phyloP scores from a whole-genome alignment of 2,329 filamentous ascomycete species.

The Fusarium falciforme region DNA sequence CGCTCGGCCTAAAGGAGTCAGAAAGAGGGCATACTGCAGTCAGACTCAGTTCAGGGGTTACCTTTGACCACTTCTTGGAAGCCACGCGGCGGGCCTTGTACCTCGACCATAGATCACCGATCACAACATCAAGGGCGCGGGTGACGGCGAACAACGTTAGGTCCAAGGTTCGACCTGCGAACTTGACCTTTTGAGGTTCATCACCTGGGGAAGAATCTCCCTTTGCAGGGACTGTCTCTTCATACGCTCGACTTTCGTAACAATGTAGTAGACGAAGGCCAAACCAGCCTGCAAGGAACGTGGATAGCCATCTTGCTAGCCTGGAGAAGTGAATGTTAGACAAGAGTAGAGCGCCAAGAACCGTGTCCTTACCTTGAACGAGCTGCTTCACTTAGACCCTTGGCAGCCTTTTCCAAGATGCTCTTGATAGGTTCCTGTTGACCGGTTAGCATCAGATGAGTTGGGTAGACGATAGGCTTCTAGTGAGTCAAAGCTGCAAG shows the following conservation, averaged over 20 bases:
- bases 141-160: constrained; percentile 82
- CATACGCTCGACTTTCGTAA: constrained; percentile 59
- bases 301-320: constrained; percentile 67
- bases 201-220: constrained; percentile 41
- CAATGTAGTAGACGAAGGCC: constrained; percentile 69
- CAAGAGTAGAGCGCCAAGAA: neutral
- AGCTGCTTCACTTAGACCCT: constrained; percentile 38
- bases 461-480: neutral
- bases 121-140: constrained; percentile 77
- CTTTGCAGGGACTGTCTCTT: constrained; percentile 51
- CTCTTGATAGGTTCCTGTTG: constrained; percentile 47
- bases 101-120: constrained; percentile 73
- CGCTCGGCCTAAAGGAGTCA: constrained; percentile 46
- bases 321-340: constrained; percentile 49
- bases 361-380: constrained; percentile 43
- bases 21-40: neutral
- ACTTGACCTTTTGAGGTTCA: constrained; percentile 42
- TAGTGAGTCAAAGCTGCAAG: neutral
- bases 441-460: constrained; percentile 24
- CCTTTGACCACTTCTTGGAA: constrained; percentile 59
- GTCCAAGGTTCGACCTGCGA: constrained; percentile 81
- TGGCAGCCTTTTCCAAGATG: constrained; percentile 42
- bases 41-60: constrained; percentile 38
- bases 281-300: constrained; percentile 69
- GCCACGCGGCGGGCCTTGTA: constrained; percentile 58